phyloP scores from a whole-genome alignment of 306 rosid genomes.

The Ziziphus jujuba region DNA sequence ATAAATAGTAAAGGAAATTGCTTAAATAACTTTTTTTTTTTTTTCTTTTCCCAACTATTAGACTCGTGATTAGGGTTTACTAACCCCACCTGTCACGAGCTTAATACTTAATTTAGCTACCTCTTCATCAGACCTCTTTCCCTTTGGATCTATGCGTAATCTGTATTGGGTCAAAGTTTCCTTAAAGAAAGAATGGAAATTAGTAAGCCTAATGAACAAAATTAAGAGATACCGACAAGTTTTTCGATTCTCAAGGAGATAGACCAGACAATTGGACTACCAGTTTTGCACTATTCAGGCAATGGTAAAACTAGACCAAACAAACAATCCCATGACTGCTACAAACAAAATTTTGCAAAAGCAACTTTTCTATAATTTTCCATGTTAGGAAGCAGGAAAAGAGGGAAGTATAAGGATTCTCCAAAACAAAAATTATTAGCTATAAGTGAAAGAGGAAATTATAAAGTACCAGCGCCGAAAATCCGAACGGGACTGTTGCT shows the following conservation, averaged over 20 bases:
- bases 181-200: slow-evolving; percentile 14
- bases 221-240: slow-evolving; percentile 36
- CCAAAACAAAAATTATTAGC: neutral
- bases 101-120: neutral
- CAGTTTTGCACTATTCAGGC: slow-evolving; percentile 11
- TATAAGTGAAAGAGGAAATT: neutral
- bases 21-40: neutral
- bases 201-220: neutral
- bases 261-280: slow-evolving; percentile 15
- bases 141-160: neutral
- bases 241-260: slow-evolving; percentile 34
- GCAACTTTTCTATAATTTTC: too few relatives aligned
- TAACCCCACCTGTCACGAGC: slow-evolving; percentile 4
- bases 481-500: slow-evolving; percentile 66
- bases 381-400: too few relatives aligned
- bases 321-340: slow-evolving; percentile 5
- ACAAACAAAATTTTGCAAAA: neutral
- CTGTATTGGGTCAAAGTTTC: slow-evolving; percentile 43
- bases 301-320: slow-evolving; percentile 16
- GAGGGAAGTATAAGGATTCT: too few relatives aligned
- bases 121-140: slow-evolving; percentile 13
- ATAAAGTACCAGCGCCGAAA: slow-evolving; percentile 53
- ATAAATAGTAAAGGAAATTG: neutral
- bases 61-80: slow-evolving; percentile 59
- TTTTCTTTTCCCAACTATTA: slow-evolving; percentile 4